Conservation (phyloP, 306 rosid genomes). For the Dalbergia oliveri region DNA sequence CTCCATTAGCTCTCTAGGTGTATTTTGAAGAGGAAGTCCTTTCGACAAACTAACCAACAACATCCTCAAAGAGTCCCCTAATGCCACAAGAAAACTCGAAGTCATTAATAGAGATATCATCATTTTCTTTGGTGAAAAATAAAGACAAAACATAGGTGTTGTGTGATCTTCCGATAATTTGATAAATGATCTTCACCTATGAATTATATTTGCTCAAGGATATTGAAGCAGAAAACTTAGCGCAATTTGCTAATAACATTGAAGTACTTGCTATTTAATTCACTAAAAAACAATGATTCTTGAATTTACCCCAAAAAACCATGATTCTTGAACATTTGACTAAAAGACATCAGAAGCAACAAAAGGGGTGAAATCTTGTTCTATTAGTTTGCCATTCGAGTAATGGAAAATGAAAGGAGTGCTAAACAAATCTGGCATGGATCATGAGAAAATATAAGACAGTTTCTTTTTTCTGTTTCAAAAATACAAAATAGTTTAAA, state of each 20-base stretch:
- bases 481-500: neutral
- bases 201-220: slow-evolving; percentile 18
- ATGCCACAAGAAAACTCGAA: slow-evolving; percentile 47
- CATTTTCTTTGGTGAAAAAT: slow-evolving; percentile 37
- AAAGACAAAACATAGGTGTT: slow-evolving; percentile 1
- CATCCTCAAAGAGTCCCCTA: slow-evolving; percentile 66
- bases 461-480: neutral
- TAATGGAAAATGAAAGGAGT: too few relatives aligned
- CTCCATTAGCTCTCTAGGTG: slow-evolving; percentile 62
- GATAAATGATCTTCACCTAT: slow-evolving; percentile 25
- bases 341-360: neutral
- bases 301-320: too few relatives aligned
- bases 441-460: too few relatives aligned
- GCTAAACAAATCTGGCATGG: too few relatives aligned
- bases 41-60: slow-evolving; percentile 57
- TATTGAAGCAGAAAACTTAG: slow-evolving; percentile 6
- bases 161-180: neutral
- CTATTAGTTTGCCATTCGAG: too few relatives aligned
- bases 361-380: too few relatives aligned
- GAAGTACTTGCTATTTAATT: slow-evolving; percentile 23
- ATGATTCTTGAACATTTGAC: neutral
- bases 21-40: slow-evolving; percentile 63
- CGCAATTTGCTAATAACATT: slow-evolving; percentile 5
- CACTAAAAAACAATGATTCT: neutral
- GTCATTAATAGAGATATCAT: slow-evolving; percentile 32